Percentiles rank a stretch among this genome's conserved stretches.
These are phyloP conservation scores for Plasmodium inui DNA, from an alignment of 169 alveolate species.

Conservation along the genomic window DNA sequence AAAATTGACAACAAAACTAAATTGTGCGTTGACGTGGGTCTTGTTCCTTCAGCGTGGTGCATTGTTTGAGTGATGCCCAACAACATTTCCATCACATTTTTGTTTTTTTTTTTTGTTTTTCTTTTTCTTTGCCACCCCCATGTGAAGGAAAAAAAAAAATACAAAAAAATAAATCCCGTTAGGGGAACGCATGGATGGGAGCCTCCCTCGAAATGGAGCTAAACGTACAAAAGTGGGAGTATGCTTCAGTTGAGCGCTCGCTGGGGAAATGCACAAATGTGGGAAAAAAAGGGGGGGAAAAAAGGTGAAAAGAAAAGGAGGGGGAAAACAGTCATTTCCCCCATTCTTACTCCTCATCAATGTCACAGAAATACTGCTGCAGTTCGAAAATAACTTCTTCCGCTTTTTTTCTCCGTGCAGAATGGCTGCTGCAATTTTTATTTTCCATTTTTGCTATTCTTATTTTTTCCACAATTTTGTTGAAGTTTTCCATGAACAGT, in stretches of 20 bases:
- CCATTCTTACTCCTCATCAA: slow-evolving; percentile 30
- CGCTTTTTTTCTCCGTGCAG: slow-evolving; percentile 59
- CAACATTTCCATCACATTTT: not conserved
- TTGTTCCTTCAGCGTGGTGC: not conserved
- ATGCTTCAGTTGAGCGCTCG: not conserved
- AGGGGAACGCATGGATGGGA: not conserved
- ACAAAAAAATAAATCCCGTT: not conserved
- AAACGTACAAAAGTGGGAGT: not conserved
- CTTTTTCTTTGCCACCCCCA: not conserved
- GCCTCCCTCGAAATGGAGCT: not conserved
- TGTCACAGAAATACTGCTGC: slow-evolving; percentile 60
- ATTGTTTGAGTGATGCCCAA: not conserved
- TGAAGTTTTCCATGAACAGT: slow-evolving; percentile 58
- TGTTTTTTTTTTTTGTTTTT: too few species aligned
- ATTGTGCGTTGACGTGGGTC: slow-evolving; percentile 1
- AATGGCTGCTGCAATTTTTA: slow-evolving; percentile 34
- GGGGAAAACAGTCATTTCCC: not conserved
- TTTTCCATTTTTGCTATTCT: slow-evolving; percentile 52
- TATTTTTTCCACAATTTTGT: slow-evolving; percentile 60
- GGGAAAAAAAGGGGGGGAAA: not conserved
- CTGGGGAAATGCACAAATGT: not conserved
- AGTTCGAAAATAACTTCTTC: slow-evolving; percentile 38
- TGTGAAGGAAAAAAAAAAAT: not conserved
- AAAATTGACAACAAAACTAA: not conserved
- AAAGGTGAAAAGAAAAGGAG: not conserved